Base-by-base conservation (phyloP, 2,329 filamentous ascomycete species). In the Mycogone perniciosa region DNA sequence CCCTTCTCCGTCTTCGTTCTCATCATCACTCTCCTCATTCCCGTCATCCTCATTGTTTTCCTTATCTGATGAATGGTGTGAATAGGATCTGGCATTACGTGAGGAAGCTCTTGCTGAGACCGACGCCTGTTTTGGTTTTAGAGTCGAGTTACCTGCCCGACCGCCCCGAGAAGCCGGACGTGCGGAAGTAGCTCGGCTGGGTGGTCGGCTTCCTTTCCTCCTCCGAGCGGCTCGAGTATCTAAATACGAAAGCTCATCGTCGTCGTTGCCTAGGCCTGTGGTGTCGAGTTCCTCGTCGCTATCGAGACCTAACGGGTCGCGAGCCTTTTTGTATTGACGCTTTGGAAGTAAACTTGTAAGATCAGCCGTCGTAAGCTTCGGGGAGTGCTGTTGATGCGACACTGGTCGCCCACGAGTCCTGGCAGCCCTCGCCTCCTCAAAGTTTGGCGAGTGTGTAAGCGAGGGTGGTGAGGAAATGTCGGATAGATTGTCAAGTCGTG, bases 401-500 rank as follows among this genome's bases (percentile, higher is more conserved):
- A 45, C 57, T 55, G 51, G 58, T 42, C 27, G 65, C 59, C 31
- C 52, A 11, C 69, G 66, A 1, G 64, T 62, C 55, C 70, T 56
- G 44, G 54, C 56, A 20, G 58, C 57, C 43, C 56, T 63, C 9
- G 54, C 51, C 11, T 58, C 56, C 1, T 66, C 64, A 53, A 71
- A 75, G 58, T 85, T 84, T 31, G 82, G 82, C 1, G 82, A 86
- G 60, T 85, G 81, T 4, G 82, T 86, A 4, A 86, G 70, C 0
- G 82, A 85, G 0, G 82, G 82, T 0, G 81, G 82, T 2, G 81
- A 85, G 2, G 82, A 85, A 8, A 80, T 67, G 42, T 81, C 75
- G 0, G 78, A 81, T n/a, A 70, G 56, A 54, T 72, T 66, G 41
- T 71, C 71, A 27, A 70, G 62, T 6, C 63, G 63, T 13, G 65